Percentiles rank a stretch among this genome's conserved stretches.
These are phyloP conservation scores for Flaveria brownii DNA, from an alignment of 129 eudicot species.

Conservation along the genomic window DNA sequence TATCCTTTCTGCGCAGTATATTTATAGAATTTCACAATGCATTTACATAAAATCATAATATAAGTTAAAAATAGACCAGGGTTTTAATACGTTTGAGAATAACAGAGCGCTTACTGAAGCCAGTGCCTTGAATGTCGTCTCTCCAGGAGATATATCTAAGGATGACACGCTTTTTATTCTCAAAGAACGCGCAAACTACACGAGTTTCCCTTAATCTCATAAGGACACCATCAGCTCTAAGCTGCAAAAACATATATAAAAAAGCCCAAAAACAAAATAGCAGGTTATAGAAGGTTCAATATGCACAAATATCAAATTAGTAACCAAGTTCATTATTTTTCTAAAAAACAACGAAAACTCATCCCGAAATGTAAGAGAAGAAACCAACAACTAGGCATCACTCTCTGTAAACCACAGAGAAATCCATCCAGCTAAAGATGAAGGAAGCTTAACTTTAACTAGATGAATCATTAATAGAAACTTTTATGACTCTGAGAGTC, in stretches of 20 bases:
- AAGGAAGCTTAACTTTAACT: neutral
- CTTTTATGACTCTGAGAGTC: conserved; percentile 2
- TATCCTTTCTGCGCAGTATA: conserved; percentile 73
- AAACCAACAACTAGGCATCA: conserved; percentile 95
- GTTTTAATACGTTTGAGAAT: conserved; percentile 6
- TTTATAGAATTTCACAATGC: conserved; percentile 1
- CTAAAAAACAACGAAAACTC: conserved; percentile 36
- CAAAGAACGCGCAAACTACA: conserved; percentile 62
- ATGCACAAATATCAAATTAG: neutral
- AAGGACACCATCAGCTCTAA: conserved; percentile 93
- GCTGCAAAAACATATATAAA: conserved; percentile 48
- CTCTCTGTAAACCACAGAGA: conserved; percentile 59
- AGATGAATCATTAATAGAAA: neutral
- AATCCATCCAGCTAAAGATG: conserved; percentile 6
- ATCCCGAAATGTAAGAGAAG: conserved; percentile 98
- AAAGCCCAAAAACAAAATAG: neutral
- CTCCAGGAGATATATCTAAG: conserved; percentile 89
- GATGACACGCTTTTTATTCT: conserved; percentile 44
- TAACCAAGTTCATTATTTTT: neutral
- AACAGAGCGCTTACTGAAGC: conserved; percentile 56
- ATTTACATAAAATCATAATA: neutral
- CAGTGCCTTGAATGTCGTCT: conserved; percentile 66
- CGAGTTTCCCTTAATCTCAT: conserved; percentile 98
- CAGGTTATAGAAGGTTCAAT: neutral
- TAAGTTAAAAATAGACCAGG: neutral